These are phyloP conservation scores for Saitozyma podzolica DNA, from an alignment of 768 basidiomycete species.

Conservation along the genomic window DNA sequence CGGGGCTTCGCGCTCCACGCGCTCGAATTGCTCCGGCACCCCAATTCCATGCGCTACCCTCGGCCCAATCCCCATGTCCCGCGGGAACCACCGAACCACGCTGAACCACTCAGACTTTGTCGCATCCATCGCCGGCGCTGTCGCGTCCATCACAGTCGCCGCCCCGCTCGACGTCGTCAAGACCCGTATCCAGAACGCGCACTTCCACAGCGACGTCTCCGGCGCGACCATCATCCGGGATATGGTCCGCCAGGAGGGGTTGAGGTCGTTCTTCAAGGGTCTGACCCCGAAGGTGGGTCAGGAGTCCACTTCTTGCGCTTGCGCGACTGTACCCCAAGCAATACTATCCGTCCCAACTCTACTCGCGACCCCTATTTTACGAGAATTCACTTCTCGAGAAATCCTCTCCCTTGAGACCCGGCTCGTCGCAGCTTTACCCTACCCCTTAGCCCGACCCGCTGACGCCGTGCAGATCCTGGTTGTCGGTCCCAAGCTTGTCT, in stretches of 20 bases:
- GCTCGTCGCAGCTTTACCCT: no score
- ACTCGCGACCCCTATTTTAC: neutral
- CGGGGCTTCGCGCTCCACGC: neutral
- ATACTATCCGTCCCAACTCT: neutral
- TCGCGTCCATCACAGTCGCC: slow-evolving; percentile 92
- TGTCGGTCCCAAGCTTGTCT: slow-evolving; percentile 95
- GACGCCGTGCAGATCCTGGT: slow-evolving; percentile 70
- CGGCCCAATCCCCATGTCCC: neutral
- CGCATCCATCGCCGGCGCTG: slow-evolving; percentile 88
- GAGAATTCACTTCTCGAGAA: neutral
- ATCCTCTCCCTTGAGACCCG: no score
- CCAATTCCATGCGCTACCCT: no score
- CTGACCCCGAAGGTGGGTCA: slow-evolving; percentile 82
- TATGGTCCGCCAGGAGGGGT: slow-evolving; percentile 81
- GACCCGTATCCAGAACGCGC: slow-evolving; percentile 94
- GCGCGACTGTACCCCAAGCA: no score
- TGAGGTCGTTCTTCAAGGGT: slow-evolving; percentile 88
- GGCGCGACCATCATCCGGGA: slow-evolving; percentile 82
- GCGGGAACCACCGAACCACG: neutral
- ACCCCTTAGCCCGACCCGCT: neutral
- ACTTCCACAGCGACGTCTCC: slow-evolving; percentile 64
- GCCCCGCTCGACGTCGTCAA: slow-evolving; percentile 96
- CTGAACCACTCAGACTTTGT: slow-evolving; percentile 64
- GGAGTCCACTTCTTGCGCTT: neutral
- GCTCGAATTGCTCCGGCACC: no score